Conservation (phyloP, 306 rosid genomes). For the Quercus suber region DNA sequence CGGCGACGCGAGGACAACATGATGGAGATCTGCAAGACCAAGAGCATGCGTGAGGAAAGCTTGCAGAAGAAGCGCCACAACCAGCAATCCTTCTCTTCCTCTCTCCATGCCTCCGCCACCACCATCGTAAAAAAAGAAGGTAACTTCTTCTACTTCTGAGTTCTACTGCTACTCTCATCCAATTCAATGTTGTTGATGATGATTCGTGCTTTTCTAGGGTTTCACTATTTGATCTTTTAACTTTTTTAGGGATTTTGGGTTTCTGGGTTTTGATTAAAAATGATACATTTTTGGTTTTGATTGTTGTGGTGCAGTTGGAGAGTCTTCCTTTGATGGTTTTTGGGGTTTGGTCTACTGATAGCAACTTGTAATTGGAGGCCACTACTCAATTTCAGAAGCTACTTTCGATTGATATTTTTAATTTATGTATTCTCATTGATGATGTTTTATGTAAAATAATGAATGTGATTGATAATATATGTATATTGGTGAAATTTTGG, state of each 20-base stretch:
- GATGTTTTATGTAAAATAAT: not conserved
- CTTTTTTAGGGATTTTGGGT: not conserved
- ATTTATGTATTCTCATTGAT: not conserved
- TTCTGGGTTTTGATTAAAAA: not conserved
- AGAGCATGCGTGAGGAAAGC: conserved; percentile 57
- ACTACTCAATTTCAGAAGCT: conserved; percentile 81
- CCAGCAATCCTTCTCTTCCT: conserved; percentile 55
- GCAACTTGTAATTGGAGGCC: conserved; percentile 65
- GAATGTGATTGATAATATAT: not conserved
- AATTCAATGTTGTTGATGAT: not conserved
- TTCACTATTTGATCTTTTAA: conserved; percentile 13
- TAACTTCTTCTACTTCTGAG: too few relatives aligned
- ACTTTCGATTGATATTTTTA: conserved; percentile 63
- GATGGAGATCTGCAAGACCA: conserved; percentile 92
- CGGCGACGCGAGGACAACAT: conserved; percentile 78
- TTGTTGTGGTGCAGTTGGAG: conserved; percentile 54
- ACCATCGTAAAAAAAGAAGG: too few relatives aligned
- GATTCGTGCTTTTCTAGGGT: conserved; percentile 7
- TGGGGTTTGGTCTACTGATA: conserved; percentile 68
- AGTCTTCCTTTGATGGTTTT: conserved; percentile 83
- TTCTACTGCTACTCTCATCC: too few relatives aligned
- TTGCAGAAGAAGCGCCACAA: conserved; percentile 81
- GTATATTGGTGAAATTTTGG: not conserved
- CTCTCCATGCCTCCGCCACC: conserved; percentile 31
- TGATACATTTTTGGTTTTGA: not conserved